phyloP scores from a whole-genome alignment of 306 rosid genomes.

The Cucurbita pepo region DNA sequence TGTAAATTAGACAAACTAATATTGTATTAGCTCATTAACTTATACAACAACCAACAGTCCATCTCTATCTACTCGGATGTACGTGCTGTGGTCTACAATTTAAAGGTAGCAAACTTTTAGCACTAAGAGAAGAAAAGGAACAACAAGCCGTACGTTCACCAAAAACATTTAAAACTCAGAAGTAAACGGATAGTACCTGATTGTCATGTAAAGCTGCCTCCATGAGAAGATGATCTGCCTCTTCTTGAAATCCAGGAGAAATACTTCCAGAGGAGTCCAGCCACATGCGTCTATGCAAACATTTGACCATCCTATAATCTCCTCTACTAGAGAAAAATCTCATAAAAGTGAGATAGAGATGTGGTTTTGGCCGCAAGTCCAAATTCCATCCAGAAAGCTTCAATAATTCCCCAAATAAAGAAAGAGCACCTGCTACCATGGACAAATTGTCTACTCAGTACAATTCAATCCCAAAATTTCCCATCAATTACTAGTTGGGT shows the following conservation, averaged over 20 bases:
- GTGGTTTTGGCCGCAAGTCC: conserved; percentile 68
- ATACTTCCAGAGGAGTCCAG: conserved; percentile 58
- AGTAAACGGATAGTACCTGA: conserved; percentile 28
- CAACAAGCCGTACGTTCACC: not conserved
- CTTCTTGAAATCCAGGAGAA: conserved; percentile 35
- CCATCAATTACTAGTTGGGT: not conserved
- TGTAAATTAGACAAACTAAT: not conserved
- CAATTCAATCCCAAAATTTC: not conserved
- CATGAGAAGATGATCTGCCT: conserved; percentile 83
- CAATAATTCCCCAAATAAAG: conserved; percentile 67
- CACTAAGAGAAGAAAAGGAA: not conserved
- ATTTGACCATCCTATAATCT: conserved; percentile 43
- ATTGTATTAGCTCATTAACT: not conserved
- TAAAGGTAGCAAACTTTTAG: not conserved
- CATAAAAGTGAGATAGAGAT: conserved; percentile 81
- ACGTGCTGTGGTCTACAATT: not conserved
- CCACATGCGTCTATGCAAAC: conserved; percentile 51
- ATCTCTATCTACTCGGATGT: not conserved
- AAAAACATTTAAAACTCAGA: not conserved
- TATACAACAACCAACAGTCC: not conserved
- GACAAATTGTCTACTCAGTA: not conserved
- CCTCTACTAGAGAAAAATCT: conserved; percentile 51
- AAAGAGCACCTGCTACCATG: conserved; percentile 44
- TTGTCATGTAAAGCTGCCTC: conserved; percentile 63
- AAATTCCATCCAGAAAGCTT: conserved; percentile 45